phyloP scores from a whole-genome alignment of 2,329 filamentous ascomycete species.

The Blastomyces silverae region DNA sequence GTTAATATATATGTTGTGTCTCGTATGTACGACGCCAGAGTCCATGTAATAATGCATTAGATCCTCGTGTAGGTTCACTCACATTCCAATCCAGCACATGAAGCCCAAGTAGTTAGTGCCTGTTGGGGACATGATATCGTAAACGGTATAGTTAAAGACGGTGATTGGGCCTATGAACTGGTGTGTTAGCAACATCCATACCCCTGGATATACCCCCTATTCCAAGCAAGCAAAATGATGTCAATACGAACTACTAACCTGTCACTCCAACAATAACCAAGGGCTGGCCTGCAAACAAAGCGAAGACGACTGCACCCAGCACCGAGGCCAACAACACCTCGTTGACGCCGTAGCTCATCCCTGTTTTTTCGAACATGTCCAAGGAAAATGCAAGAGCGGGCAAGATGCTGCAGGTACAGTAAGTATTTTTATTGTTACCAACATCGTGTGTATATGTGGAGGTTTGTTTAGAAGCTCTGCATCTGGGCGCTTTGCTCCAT shows the following conservation, averaged over 20 bases:
- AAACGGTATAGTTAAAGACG: constrained; percentile 90
- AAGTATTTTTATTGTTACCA: constrained; percentile 15
- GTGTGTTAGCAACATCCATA: constrained; percentile 38
- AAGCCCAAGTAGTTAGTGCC: constrained; percentile 80
- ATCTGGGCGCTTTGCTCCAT: background rate
- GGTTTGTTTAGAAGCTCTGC: background rate
- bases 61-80: constrained; percentile 30
- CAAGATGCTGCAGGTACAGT: constrained; percentile 56
- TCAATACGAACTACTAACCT: constrained; percentile 38
- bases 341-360: constrained; percentile 80
- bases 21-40: background rate
- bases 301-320: constrained; percentile 72
- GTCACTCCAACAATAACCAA: constrained; percentile 88
- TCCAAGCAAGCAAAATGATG: background rate
- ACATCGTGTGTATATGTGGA: background rate
- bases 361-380: constrained; percentile 87
- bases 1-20: background rate
- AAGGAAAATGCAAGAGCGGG: constrained; percentile 83
- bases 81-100: constrained; percentile 86
- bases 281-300: constrained; percentile 72
- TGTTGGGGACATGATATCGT: constrained; percentile 72
- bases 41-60: constrained; percentile 1
- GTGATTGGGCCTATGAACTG: constrained; percentile 70
- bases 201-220: background rate
- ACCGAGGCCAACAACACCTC: constrained; percentile 84